Conservation (phyloP, 768 basidiomycete genomes). For the Dentipellis sp. region DNA sequence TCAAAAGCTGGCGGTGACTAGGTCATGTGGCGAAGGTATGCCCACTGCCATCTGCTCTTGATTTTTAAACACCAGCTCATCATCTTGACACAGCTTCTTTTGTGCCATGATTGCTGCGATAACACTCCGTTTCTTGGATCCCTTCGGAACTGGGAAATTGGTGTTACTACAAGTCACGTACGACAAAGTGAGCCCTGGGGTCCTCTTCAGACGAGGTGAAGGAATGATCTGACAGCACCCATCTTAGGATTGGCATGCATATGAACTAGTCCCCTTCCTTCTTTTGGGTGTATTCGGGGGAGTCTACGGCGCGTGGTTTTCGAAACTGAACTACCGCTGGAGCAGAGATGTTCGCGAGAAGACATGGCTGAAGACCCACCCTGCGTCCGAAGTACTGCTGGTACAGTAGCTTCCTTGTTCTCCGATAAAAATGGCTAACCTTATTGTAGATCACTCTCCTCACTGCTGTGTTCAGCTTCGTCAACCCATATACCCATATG, state of each 20-base stretch:
- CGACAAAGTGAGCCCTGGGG: constrained; percentile 44
- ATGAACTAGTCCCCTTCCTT: constrained; percentile 79
- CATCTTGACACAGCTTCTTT: constrained; percentile 65
- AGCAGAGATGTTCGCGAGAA: constrained; percentile 71
- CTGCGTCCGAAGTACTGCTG: constrained; percentile 73
- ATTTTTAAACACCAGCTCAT: constrained; percentile 21
- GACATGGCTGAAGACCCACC: constrained; percentile 74
- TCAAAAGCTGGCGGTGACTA: constrained; percentile 15
- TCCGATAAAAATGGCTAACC: not conserved
- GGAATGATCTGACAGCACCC: not conserved
- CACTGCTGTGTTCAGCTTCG: constrained; percentile 72
- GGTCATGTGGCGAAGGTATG: constrained; percentile 91
- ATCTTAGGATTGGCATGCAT: constrained; percentile 87
- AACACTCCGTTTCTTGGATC: constrained; percentile 86
- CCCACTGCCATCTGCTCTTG: not conserved
- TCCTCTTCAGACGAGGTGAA: not conserved
- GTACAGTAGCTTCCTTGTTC: constrained; percentile 32
- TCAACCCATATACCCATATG: constrained; percentile 88
- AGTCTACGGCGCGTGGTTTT: constrained; percentile 89
- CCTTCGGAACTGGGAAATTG: constrained; percentile 91
- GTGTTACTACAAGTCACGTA: constrained; percentile 91
- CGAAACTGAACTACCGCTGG: constrained; percentile 87
- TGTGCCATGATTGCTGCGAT: constrained; percentile 97
- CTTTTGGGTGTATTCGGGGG: constrained; percentile 89
- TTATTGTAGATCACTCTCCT: constrained; percentile 56